A percentile compares a stretch with the other conserved stretches of the same genome.
phyloP scores from a whole-genome alignment of 805 yeast species.

The Ascoidea asiatica region DNA sequence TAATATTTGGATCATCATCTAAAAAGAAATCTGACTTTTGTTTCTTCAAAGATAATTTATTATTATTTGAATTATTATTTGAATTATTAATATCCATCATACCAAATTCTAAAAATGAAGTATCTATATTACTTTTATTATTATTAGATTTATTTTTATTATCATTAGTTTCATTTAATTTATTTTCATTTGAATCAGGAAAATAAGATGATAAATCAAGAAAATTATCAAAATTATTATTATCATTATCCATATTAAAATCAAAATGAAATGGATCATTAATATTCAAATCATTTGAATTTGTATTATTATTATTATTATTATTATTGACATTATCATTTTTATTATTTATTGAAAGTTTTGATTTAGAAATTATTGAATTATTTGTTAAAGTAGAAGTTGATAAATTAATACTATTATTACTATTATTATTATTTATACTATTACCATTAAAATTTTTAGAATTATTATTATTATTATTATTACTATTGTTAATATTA shows the following conservation, averaged over 20 bases:
- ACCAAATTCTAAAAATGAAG: neutral
- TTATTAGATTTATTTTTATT: too few species aligned
- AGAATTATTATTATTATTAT: too few species aligned
- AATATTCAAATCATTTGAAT: neutral
- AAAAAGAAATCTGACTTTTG: neutral
- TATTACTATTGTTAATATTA: too few species aligned
- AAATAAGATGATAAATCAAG: neutral
- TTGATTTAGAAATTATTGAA: too few species aligned
- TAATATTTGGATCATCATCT: neutral
- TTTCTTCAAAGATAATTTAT: neutral
- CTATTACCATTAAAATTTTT: too few species aligned
- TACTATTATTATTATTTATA: too few species aligned
- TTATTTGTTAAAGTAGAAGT: neutral
- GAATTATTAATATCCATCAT: too few species aligned
- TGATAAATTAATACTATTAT: neutral
- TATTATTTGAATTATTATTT: too few species aligned
- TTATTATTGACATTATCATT: too few species aligned
- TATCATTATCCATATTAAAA: neutral
- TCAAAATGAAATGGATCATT: neutral
- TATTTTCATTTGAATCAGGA: neutral
- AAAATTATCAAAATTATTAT: neutral
- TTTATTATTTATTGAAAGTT: too few species aligned
- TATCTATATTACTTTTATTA: neutral
- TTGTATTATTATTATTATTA: too few species aligned
- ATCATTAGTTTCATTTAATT: neutral